A percentile compares a stretch with the other conserved stretches of the same genome.
Evolutionary conservation across 2,329 filamentous ascomycete species (phyloP).

Genomic region (Tolypocladium amazonense): DNA sequence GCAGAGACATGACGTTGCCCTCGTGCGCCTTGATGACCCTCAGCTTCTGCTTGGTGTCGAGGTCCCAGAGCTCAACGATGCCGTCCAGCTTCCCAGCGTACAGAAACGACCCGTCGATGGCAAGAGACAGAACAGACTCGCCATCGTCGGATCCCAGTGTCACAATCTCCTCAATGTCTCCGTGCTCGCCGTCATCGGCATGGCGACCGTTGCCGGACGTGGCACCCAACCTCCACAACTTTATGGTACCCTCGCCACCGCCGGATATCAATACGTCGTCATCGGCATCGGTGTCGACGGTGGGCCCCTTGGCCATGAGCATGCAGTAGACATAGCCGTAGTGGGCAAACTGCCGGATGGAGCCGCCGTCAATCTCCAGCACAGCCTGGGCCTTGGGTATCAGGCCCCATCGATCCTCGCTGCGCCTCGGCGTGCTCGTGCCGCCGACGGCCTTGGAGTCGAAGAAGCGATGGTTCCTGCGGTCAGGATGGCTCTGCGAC

Average conservation of each 20-base stretch:
- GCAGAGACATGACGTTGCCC: slow-evolving; percentile 76
- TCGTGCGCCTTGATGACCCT: slow-evolving; percentile 74
- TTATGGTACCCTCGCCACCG: slow-evolving; percentile 87
- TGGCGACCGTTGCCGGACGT: slow-evolving; percentile 8
- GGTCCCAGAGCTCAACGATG: slow-evolving; percentile 89
- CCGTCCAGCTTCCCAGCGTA: slow-evolving; percentile 85
- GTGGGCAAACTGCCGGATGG: slow-evolving; percentile 83
- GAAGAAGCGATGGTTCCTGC: slow-evolving; percentile 80
- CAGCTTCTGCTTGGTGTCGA: slow-evolving; percentile 85
- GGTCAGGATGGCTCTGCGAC: slow-evolving; percentile 60
- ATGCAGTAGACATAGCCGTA: slow-evolving; percentile 96
- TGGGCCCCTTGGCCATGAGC: slow-evolving; percentile 66
- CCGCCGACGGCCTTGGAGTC: slow-evolving; percentile 83
- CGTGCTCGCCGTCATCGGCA: slow-evolving; percentile 33
- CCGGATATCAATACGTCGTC: slow-evolving; percentile 82
- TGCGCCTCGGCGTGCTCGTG: slow-evolving; percentile 62
- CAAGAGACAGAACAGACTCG: slow-evolving; percentile 63
- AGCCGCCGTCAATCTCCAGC: slow-evolving; percentile 70
- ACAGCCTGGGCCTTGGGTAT: slow-evolving; percentile 45
- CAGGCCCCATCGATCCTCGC: slow-evolving; percentile 43
- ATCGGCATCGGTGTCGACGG: slow-evolving; percentile 55
- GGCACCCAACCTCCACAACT: slow-evolving; percentile 66
- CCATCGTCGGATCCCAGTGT: slow-evolving; percentile 50
- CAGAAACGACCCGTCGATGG: slow-evolving; percentile 81
- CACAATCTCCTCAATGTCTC: slow-evolving; percentile 60